Conservation (phyloP, 192 early-diverging fungal genomes). For the Linnemannia elongata region DNA sequence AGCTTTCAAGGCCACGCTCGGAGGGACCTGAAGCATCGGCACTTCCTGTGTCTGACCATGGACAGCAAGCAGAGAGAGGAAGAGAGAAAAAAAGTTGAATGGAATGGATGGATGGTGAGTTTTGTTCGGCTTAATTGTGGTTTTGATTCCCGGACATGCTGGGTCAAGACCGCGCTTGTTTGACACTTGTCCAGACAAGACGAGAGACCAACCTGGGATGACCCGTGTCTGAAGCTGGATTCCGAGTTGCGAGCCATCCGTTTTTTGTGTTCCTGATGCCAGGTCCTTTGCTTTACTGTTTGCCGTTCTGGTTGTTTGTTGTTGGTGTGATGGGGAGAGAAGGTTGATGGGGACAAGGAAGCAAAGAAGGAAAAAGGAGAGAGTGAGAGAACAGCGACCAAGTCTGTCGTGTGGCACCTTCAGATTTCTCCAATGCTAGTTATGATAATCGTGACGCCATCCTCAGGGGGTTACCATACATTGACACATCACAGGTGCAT, state of each 20-base stretch:
- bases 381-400: no score
- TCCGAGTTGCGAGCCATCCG: not conserved
- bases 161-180: not conserved
- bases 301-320: not conserved
- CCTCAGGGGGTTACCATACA: no score
- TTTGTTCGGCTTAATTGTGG: not conserved
- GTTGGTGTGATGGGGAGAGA: not conserved
- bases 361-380: no score
- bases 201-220: constrained; percentile 1
- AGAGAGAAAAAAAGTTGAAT: not conserved
- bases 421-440: no score
- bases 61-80: not conserved
- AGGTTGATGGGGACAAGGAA: not conserved
- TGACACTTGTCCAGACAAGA: not conserved
- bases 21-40: not conserved
- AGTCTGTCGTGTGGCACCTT: no score
- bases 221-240: not conserved
- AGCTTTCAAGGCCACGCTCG: not conserved
- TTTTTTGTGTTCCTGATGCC: not conserved
- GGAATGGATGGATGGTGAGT: not conserved
- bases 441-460: no score
- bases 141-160: not conserved
- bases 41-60: not conserved
- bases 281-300: not conserved
- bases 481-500: no score